A percentile compares a stretch with the other conserved stretches of the same genome.
Conservation (phyloP, 2,329 filamentous ascomycete genomes). For the Fusarium brachygibbosum region DNA sequence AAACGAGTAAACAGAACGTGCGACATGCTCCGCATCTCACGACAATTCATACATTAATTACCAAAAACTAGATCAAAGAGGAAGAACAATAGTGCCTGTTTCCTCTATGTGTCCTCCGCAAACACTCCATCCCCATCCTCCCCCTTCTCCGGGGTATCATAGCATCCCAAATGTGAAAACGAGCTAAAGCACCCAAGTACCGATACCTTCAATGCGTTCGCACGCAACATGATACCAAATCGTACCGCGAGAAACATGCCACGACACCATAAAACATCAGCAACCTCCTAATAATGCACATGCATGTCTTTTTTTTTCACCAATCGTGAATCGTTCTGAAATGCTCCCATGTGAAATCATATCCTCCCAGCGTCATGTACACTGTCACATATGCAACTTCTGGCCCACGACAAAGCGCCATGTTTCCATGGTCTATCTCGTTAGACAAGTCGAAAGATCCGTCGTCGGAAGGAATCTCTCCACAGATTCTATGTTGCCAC, state of each 20-base stretch:
- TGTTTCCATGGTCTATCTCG: constrained; percentile 29
- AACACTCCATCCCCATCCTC: constrained; percentile 29
- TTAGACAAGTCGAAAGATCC: constrained; percentile 30
- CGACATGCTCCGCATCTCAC: neutral
- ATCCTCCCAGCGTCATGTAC: constrained; percentile 44
- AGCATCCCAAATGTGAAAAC: constrained; percentile 39
- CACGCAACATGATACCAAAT: constrained; percentile 32
- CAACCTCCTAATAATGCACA: constrained; percentile 45
- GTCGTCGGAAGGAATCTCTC: constrained; percentile 14
- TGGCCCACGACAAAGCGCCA: constrained; percentile 16
- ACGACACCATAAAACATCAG: constrained; percentile 38
- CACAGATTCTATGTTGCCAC: constrained; percentile 13
- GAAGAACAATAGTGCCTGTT: constrained; percentile 22
- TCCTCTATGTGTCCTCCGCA: constrained; percentile 7
- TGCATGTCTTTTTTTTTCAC: constrained; percentile 29
- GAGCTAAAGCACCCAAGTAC: constrained; percentile 32
- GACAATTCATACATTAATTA: constrained; percentile 38
- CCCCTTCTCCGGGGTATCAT: constrained; percentile 43
- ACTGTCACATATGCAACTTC: constrained; percentile 49
- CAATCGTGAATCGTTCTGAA: constrained; percentile 30
- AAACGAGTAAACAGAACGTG: neutral
- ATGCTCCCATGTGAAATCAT: constrained; percentile 42
- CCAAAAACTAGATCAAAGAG: constrained; percentile 30
- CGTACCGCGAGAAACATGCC: constrained; percentile 29
- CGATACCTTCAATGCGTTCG: constrained; percentile 27